A percentile compares a stretch with the other conserved stretches of the same genome.
Conservation (phyloP, 441 rosid genomes). For the Manihot esculenta region DNA sequence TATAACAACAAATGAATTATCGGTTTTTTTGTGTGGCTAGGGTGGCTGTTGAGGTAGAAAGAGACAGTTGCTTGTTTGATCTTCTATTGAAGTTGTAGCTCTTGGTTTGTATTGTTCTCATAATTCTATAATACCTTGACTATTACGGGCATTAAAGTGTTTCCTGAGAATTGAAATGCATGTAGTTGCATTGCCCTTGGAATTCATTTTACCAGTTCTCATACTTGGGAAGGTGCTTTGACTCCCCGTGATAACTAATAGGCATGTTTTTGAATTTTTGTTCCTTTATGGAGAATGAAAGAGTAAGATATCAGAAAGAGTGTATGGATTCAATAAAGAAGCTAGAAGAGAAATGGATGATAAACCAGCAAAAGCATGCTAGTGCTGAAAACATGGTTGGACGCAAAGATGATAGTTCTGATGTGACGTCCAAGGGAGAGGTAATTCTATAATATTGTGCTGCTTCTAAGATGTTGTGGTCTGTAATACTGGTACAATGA, state of each 20-base stretch:
- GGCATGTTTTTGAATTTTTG: background rate
- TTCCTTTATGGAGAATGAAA: conserved; percentile 56
- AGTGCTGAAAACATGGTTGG: conserved; percentile 34
- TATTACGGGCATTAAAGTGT: background rate
- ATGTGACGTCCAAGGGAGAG: conserved; percentile 46
- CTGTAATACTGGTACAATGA: background rate
- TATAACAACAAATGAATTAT: background rate
- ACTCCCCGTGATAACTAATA: conserved; percentile 10
- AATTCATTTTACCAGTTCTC: background rate
- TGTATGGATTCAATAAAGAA: conserved; percentile 91
- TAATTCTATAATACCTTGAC: background rate
- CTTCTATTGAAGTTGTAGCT: background rate
- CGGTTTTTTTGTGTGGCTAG: background rate
- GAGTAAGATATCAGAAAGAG: conserved; percentile 76
- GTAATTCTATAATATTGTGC: conserved; percentile 29
- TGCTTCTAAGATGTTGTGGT: background rate
- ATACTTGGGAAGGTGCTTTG: conserved; percentile 3
- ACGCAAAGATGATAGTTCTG: conserved; percentile 33
- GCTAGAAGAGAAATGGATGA: conserved; percentile 80
- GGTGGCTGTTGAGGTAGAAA: background rate
- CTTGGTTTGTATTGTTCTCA: background rate
- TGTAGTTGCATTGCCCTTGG: background rate
- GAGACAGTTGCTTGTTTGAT: background rate
- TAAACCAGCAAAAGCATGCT: conserved; percentile 62
- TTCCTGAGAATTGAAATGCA: background rate